These are phyloP conservation scores for Pythium monospermum DNA, from an alignment of 352 stramenopile species.

Conservation along the genomic window DNA sequence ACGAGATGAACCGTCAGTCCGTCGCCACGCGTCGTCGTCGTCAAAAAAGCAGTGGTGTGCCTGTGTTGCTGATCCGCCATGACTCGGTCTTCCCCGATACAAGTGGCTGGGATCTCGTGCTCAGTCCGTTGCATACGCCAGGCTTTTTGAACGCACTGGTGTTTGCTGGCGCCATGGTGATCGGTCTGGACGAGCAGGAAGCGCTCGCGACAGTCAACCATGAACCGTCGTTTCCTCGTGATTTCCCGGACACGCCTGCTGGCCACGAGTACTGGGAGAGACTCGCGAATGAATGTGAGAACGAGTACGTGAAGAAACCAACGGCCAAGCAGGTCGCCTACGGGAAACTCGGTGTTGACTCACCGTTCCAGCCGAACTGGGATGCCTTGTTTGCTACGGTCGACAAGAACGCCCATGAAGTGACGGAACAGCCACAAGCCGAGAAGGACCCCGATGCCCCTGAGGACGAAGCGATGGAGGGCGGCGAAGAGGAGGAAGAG, in stretches of 20 bases:
- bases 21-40: slow-evolving; percentile 4
- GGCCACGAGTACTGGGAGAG: slow-evolving; percentile 54
- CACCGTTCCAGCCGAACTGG: slow-evolving; percentile 64
- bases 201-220: slow-evolving; percentile 47
- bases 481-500: slow-evolving; percentile 11
- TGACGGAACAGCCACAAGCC: not conserved
- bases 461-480: not conserved
- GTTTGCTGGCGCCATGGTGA: slow-evolving; percentile 59
- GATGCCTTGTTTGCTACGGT: slow-evolving; percentile 30
- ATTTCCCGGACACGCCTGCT: slow-evolving; percentile 67
- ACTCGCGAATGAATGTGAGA: slow-evolving; percentile 17
- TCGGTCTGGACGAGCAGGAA: slow-evolving; percentile 67
- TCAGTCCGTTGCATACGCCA: slow-evolving; percentile 34
- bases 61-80: slow-evolving; percentile 45
- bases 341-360: slow-evolving; percentile 49
- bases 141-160: slow-evolving; percentile 56
- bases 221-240: slow-evolving; percentile 62
- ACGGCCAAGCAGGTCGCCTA: slow-evolving; percentile 68
- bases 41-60: slow-evolving; percentile 12
- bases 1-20: slow-evolving; percentile 38
- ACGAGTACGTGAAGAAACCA: slow-evolving; percentile 39
- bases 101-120: slow-evolving; percentile 68
- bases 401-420: not conserved
- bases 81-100: slow-evolving; percentile 31
- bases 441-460: not conserved